Base-by-base conservation (phyloP, 1,284 basidiomycete genomes). In the Moesziomyces globuligerus region DNA sequence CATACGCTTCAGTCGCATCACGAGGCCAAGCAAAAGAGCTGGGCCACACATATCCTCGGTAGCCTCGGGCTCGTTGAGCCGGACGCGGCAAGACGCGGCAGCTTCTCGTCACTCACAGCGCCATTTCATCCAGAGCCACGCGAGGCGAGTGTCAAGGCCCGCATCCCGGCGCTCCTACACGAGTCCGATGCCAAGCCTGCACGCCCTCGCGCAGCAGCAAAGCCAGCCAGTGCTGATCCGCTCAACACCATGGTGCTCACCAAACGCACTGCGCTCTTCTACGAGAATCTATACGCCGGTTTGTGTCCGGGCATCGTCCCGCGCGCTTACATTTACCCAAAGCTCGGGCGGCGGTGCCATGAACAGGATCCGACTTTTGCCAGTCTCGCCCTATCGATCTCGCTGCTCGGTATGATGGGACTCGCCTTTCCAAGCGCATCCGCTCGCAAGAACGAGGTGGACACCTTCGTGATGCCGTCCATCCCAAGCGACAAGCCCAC, bases 271-370 rank as follows among this genome's bases (percentile, higher is more conserved):
- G 72, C 72, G 20, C 48, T 73, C 37, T 79, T 73, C 56, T 79
- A 74, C 59, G 67, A 75, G 9, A 74, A 71, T n/a, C 51, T 76
- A 2, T 76, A 79, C 65, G 72, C 72, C 13, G 48, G 59, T 10
- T 51, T 79, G 29, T 75, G 73, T 43, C 42, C 53, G 0, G 68
- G 54, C 15, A 73, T 79, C 28, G 72, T 76, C 28, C 69, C 73
- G 7, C 40, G 72, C 4, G 58, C 67, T 2, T 74, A 69, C 44
- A 61, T 79, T 47, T 68, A 74, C n/a, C 49, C 56, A 4, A 49
- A 56, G 26, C 51, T 79, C 9, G 75, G 72, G 8, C 32, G 61
- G 8, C 68, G 71, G 25, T 43, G 39, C 46, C 72, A 78, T 38
- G 56, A 62, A 13, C 65, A 68, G 13, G 69, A 73, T 39, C 58